Evolutionary conservation across 1,284 basidiomycete genomes (phyloP).

Genomic region (Moesziomyces sp.): DNA sequence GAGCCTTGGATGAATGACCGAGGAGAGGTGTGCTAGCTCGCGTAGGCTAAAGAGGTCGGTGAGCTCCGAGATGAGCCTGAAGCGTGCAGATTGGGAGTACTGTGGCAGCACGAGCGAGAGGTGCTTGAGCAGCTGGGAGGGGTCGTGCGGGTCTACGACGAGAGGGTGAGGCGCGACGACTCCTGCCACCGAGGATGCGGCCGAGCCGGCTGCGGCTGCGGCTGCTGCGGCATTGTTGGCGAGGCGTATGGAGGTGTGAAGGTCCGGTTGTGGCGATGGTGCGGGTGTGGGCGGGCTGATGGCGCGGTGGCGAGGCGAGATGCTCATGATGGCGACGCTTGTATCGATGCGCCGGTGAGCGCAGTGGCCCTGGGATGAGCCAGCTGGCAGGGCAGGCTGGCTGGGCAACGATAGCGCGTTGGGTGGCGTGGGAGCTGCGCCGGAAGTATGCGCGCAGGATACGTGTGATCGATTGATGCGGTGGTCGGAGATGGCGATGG

Average conservation of each 20-base stretch:
- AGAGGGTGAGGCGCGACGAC: constrained; percentile 3
- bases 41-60: constrained; percentile 71
- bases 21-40: constrained; percentile 83
- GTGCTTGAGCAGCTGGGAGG: constrained; percentile 45
- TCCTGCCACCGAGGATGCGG: constrained; percentile 1
- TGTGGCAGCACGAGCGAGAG: constrained; percentile 45
- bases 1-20: constrained; percentile 79
- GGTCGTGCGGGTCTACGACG: constrained; percentile 38
- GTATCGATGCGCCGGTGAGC: constrained; percentile 1
- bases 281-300: constrained; percentile 62
- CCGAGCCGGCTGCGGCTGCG: constrained; percentile 2
- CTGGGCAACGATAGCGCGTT: no score
- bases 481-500: no score
- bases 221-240: constrained; percentile 44
- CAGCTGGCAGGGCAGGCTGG: no score
- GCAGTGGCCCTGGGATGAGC: no score
- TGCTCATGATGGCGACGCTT: constrained; percentile 33
- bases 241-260: constrained; percentile 44
- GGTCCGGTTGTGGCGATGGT: constrained; percentile 58
- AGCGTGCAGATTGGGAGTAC: constrained; percentile 44
- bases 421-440: no score
- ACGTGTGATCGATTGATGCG: no score
- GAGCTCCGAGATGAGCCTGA: constrained; percentile 56
- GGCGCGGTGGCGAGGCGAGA: constrained; percentile 51
- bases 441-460: no score